These are phyloP conservation scores for Penicillium sp. DNA, from an alignment of 2,329 filamentous ascomycete species.

Conservation along the genomic window DNA sequence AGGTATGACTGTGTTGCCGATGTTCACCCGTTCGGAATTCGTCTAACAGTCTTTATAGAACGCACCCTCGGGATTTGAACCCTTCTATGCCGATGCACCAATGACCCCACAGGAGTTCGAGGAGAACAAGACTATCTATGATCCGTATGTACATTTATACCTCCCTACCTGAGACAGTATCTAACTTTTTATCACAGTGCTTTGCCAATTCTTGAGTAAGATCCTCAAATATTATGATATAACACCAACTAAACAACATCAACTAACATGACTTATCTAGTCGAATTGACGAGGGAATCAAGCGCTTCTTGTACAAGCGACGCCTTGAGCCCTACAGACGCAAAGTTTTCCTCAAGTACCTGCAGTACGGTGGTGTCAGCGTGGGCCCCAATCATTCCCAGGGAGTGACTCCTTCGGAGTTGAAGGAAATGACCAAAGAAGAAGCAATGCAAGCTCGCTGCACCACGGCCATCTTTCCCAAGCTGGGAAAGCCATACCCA, in stretches of 20 bases:
- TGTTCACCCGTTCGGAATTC: neutral
- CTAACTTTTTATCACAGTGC: slow-evolving; percentile 17
- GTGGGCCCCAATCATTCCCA: slow-evolving; percentile 61
- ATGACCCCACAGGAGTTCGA: slow-evolving; percentile 68
- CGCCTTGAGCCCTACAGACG: slow-evolving; percentile 66
- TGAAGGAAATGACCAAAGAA: slow-evolving; percentile 61
- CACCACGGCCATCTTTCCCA: slow-evolving; percentile 41
- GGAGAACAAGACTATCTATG: slow-evolving; percentile 69
- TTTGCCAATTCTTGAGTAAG: slow-evolving; percentile 60
- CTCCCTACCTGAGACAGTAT: neutral
- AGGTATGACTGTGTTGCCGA: slow-evolving; percentile 9
- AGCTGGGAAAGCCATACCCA: slow-evolving; percentile 52
- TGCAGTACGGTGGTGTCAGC: slow-evolving; percentile 80
- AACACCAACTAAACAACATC: slow-evolving; percentile 5
- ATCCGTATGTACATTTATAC: slow-evolving; percentile 50
- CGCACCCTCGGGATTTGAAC: slow-evolving; percentile 69
- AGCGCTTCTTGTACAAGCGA: slow-evolving; percentile 74
- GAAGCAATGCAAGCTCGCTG: slow-evolving; percentile 66
- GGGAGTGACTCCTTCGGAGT: slow-evolving; percentile 61
- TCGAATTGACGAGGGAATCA: slow-evolving; percentile 81
- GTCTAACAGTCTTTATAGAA: slow-evolving; percentile 28
- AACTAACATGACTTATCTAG: slow-evolving; percentile 42
- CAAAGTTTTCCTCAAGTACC: slow-evolving; percentile 73
- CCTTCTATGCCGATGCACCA: slow-evolving; percentile 77
- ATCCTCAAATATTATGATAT: neutral